Percentiles rank a stretch among this genome's conserved stretches.
Conservation (phyloP, 2,329 filamentous ascomycete species). For the Pseudogymnoascus sp. region DNA sequence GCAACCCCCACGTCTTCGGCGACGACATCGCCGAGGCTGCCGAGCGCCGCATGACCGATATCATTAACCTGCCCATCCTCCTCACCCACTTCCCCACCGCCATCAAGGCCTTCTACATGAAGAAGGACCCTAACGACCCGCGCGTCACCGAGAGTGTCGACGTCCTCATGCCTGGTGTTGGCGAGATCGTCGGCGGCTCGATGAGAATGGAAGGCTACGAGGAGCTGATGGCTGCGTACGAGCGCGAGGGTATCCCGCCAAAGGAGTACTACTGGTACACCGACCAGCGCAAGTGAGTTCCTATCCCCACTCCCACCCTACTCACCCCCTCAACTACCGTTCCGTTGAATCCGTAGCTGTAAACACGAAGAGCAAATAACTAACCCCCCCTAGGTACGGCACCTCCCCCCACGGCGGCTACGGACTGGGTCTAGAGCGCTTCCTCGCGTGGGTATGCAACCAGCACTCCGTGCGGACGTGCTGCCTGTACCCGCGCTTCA, state of each 20-base stretch:
- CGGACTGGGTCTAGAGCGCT: constrained; percentile 80
- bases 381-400: constrained; percentile 74
- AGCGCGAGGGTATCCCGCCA: constrained; percentile 76
- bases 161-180: constrained; percentile 79
- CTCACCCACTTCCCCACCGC: constrained; percentile 93
- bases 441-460: constrained; percentile 57
- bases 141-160: constrained; percentile 93
- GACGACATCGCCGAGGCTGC: constrained; percentile 98
- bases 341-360: not conserved
- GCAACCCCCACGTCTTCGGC: constrained; percentile 80
- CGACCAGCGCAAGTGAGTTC: constrained; percentile 81
- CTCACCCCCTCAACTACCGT: not conserved
- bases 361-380: constrained; percentile 35
- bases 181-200: constrained; percentile 90
- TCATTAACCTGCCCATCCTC: constrained; percentile 91
- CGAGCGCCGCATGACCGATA: constrained; percentile 93
- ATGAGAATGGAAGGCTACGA: constrained; percentile 95
- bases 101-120: constrained; percentile 99
- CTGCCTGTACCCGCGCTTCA: constrained; percentile 73
- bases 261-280: constrained; percentile 97
- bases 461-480: constrained; percentile 58
- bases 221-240: constrained; percentile 81
- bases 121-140: constrained; percentile 69
- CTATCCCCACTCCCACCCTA: not conserved
- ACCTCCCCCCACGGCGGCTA: constrained; percentile 87